These are phyloP conservation scores for Microbotryum intermedium DNA, from an alignment of 1,284 basidiomycete genomes.

Conservation along the genomic window DNA sequence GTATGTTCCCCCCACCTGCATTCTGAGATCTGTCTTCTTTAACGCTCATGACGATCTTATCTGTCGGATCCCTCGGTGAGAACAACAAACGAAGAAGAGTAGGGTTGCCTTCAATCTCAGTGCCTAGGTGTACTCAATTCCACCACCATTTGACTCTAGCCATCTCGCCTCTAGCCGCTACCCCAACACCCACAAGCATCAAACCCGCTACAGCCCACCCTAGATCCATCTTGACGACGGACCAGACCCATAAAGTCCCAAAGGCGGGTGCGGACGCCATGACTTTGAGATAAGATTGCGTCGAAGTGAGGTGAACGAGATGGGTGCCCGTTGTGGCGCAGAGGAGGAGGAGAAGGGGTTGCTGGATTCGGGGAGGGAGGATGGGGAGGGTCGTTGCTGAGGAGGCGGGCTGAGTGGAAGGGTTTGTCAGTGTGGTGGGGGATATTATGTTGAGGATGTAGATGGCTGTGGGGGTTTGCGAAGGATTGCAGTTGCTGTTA, in stretches of 20 bases:
- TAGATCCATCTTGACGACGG: slow-evolving; percentile 22
- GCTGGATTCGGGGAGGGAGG: slow-evolving; percentile 4
- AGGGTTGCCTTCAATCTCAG: no score
- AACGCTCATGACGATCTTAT: no score
- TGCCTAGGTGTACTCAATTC: no score
- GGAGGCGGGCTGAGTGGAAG: slow-evolving; percentile 5
- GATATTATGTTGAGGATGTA: slow-evolving; percentile 35
- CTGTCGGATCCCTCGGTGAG: no score
- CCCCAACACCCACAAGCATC: not conserved
- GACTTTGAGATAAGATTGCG: slow-evolving; percentile 27
- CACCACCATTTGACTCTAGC: slow-evolving; percentile 6
- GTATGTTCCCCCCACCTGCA: no score
- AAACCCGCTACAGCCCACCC: slow-evolving; percentile 15
- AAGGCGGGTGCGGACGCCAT: slow-evolving; percentile 23
- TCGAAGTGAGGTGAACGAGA: slow-evolving; percentile 22
- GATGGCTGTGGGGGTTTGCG: slow-evolving; percentile 6
- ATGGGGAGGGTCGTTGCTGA: slow-evolving; percentile 17
- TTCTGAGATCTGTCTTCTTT: no score
- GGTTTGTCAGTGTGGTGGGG: no score
- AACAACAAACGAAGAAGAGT: no score
- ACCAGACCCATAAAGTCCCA: slow-evolving; percentile 27
- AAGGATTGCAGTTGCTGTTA: no score
- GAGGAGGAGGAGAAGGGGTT: slow-evolving; percentile 10
- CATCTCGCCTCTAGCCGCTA: slow-evolving; percentile 10
- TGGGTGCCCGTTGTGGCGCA: slow-evolving; percentile 13